Base-by-base conservation (phyloP, 2,329 filamentous ascomycete species). In the Magnaporthales sp. region DNA sequence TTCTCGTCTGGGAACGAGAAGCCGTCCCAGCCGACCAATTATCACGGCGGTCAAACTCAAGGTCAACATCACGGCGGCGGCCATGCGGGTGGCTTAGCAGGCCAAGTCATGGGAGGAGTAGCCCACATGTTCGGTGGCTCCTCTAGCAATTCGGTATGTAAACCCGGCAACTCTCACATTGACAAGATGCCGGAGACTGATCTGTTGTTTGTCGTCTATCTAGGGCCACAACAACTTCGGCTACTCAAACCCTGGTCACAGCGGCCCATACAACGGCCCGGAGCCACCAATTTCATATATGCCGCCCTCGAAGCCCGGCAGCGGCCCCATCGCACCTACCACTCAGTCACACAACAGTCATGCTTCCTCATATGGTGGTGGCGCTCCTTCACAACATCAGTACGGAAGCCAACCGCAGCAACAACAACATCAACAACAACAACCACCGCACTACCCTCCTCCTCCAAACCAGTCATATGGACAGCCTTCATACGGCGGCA, bases 271-370 rank as follows among this genome's bases (percentile, higher is more conserved):
- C 74, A 83, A 79, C 68, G 89, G 87, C 66, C 80, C 84, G 67
- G 86, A 88, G 54, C 89, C 89, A 13, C 84, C 86, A n/a, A 76
- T 82, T 15, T 83, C 85, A 7, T 89, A 89, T 74, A 84, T 88
- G 71, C 77, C 74, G 30, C 73, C 74, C 24, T 72, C 74, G 30
- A 69, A 70, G 58, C 65, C 70, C 63, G 68, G 71, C 30, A 68
- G 67, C 62, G 69, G 70, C n/a, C 63, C 71, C 4, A 75, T 58
- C 63, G 69, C 30, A 68, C 71, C 62, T 56, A 67, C 60, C 63
- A 67, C 15, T 63, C 67, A 11, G 63, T 69, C 1, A 69, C 71
- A 7, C 74, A 71, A 64, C 68, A 71, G 31, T 69, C 73, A 13
- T 69, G 72, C 13, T 70, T 73, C 11, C 67, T 70, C 74, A 32